These are phyloP conservation scores for Adiantum capillusveneris DNA, from an alignment of 75 land plant species.

Conservation along the genomic window DNA sequence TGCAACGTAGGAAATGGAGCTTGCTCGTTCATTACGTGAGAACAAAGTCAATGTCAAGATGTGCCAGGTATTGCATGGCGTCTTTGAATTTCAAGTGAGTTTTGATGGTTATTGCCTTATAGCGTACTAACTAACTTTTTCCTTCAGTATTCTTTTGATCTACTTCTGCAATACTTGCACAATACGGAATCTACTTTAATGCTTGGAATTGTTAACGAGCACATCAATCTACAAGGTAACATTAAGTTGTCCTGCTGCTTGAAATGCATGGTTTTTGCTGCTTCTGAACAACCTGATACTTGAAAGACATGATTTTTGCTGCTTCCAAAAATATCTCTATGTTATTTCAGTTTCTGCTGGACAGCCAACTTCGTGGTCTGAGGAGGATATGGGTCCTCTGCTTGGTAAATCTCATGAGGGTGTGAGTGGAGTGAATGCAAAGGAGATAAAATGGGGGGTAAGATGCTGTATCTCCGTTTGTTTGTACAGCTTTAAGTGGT, in stretches of 20 bases:
- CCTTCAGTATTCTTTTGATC: conserved; percentile 81
- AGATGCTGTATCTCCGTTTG: conserved; percentile 13
- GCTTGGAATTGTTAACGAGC: conserved; percentile 91
- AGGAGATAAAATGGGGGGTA: conserved; percentile 97
- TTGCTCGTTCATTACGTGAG: conserved; percentile 71
- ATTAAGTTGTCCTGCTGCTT: no score
- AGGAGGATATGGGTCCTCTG: conserved; percentile 62
- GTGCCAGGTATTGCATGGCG: conserved; percentile 53
- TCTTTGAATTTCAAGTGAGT: no score
- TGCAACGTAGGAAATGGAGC: conserved; percentile 92
- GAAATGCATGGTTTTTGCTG: no score
- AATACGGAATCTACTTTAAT: conserved; percentile 66
- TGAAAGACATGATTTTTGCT: not conserved
- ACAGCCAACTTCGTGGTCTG: conserved; percentile 68
- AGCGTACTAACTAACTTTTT: not conserved
- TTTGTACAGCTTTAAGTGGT: not conserved
- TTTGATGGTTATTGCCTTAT: no score
- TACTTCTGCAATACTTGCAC: conserved; percentile 85
- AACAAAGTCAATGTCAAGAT: conserved; percentile 75
- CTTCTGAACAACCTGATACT: no score
- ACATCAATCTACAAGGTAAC: conserved; percentile 74
- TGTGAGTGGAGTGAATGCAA: conserved; percentile 74
- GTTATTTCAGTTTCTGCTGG: conserved; percentile 80
- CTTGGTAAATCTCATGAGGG: conserved; percentile 57
- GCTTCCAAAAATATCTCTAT: not conserved